Percentiles rank a stretch among this genome's conserved stretches.
Conservation (phyloP, 257 asterid genomes). For the Gynochthodes officinalis region DNA sequence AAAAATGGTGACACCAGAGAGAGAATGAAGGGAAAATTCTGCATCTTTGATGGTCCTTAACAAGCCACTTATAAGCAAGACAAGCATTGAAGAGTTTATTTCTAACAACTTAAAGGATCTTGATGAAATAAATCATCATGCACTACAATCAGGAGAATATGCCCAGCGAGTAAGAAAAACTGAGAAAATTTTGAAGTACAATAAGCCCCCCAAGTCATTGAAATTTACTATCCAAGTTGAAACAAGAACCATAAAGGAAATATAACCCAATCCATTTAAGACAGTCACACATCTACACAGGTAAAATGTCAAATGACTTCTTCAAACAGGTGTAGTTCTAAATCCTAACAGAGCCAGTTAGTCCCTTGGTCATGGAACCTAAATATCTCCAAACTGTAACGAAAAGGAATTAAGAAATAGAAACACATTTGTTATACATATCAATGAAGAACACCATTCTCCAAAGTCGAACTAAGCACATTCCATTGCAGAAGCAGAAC, state of each 20-base stretch:
- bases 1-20: neutral
- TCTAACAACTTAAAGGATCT: neutral
- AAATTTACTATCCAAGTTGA: constrained; percentile 1
- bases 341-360: neutral
- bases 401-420: neutral
- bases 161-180: neutral
- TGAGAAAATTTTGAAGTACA: neutral
- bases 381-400: neutral
- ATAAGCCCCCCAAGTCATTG: neutral
- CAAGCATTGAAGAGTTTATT: neutral
- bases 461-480: neutral
- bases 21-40: too few relatives aligned
- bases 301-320: neutral
- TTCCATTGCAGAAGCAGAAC: neutral
- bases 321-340: neutral
- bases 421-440: too few relatives aligned
- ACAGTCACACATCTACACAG: neutral
- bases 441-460: neutral
- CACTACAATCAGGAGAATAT: neutral
- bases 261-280: neutral
- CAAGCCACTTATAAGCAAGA: neutral
- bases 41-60: neutral
- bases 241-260: neutral
- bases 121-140: neutral
- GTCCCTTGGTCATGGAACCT: neutral